Percentiles rank a stretch among this genome's conserved stretches.
phyloP scores from a whole-genome alignment of 164 flowering plant species.

The Umbellularia californica region DNA sequence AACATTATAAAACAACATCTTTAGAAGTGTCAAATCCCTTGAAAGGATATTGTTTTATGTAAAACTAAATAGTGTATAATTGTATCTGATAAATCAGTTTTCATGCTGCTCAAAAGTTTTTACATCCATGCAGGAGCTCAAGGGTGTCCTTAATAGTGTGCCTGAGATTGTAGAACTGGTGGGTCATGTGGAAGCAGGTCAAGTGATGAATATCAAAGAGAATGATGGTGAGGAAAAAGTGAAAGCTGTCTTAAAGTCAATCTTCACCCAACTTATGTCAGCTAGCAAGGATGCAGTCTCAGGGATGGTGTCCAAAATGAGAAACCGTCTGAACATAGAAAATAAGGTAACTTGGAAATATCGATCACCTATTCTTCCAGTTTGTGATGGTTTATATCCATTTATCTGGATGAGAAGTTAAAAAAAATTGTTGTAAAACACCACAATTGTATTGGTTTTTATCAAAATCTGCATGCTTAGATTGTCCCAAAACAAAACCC shows the following conservation, averaged over 20 bases:
- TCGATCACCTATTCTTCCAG: background rate
- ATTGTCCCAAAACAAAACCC: background rate
- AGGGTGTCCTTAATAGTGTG: conserved; percentile 50
- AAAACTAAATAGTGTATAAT: background rate
- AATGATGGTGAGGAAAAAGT: conserved; percentile 44
- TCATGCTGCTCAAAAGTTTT: background rate
- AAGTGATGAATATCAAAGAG: conserved; percentile 32
- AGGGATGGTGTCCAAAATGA: conserved; percentile 41
- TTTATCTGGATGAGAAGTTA: too few species aligned
- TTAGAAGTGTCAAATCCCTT: background rate
- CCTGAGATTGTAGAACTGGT: conserved; percentile 83
- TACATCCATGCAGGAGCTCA: conserved; percentile 54
- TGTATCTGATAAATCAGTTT: background rate
- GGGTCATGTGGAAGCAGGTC: conserved; percentile 38
- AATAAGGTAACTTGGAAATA: conserved; percentile 39
- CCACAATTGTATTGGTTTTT: background rate
- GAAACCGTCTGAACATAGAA: conserved; percentile 49
- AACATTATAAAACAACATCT: background rate
- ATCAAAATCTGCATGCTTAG: background rate
- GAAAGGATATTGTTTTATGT: background rate
- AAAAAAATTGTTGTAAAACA: too few species aligned
- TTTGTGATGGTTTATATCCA: background rate
- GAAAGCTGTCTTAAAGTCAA: conserved; percentile 44
- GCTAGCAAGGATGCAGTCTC: conserved; percentile 47
- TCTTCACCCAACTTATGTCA: conserved; percentile 75